Conservation (phyloP, 768 basidiomycete genomes). For the Suillus plorans region DNA sequence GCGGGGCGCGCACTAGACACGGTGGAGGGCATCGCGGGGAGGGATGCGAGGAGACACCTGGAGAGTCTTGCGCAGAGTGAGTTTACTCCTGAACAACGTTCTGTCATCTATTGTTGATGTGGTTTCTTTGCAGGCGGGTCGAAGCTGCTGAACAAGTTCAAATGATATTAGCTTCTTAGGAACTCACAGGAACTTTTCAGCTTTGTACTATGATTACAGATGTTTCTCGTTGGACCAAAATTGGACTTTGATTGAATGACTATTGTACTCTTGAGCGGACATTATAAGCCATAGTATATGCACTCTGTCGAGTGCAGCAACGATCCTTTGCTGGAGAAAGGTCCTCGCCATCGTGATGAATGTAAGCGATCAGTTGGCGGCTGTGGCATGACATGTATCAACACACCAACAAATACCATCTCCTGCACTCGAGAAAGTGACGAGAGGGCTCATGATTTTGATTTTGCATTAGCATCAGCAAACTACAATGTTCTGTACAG, state of each 20-base stretch:
- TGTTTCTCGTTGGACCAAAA: neutral
- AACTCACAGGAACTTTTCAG: neutral
- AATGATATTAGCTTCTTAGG: constrained; percentile 2
- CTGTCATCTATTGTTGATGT: neutral
- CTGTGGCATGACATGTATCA: neutral
- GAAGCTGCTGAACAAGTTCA: constrained; percentile 15
- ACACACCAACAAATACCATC: neutral
- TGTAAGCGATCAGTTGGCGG: neutral
- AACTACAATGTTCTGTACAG: too few relatives aligned
- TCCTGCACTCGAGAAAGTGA: neutral
- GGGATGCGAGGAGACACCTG: constrained; percentile 47
- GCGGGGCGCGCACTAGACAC: constrained; percentile 43
- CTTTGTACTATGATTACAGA: neutral
- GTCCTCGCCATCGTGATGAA: neutral
- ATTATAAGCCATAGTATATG: neutral
- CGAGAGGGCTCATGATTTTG: neutral
- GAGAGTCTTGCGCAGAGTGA: constrained; percentile 54
- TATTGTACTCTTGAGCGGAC: too few relatives aligned
- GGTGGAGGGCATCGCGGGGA: constrained; percentile 59
- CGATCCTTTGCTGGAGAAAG: neutral
- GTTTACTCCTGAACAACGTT: constrained; percentile 26
- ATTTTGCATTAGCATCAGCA: too few relatives aligned
- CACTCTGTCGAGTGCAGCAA: neutral
- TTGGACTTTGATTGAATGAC: too few relatives aligned
- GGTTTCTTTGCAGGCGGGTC: constrained; percentile 8